These are phyloP conservation scores for Coemansia javaensis DNA, from an alignment of 192 early-diverging fungal species.

Conservation along the genomic window DNA sequence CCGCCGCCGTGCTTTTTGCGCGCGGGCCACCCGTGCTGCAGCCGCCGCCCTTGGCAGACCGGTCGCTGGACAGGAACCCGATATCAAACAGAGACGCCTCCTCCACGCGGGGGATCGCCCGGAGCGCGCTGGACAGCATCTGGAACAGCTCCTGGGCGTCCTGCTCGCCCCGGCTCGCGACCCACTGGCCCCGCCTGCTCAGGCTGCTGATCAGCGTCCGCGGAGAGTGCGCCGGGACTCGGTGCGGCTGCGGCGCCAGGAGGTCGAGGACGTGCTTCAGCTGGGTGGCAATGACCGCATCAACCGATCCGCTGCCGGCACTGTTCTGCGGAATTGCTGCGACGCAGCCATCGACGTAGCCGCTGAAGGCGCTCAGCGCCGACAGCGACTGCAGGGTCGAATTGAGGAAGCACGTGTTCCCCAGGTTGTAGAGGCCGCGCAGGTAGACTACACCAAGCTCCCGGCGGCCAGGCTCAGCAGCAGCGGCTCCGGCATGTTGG, in stretches of 20 bases:
- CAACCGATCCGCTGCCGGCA: conserved; percentile 17
- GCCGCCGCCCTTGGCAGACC: conserved; percentile 18
- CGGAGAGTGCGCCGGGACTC: conserved; percentile 39
- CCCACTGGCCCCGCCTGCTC: conserved; percentile 52
- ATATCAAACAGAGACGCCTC: conserved; percentile 34
- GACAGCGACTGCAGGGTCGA: conserved; percentile 60
- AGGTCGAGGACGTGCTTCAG: conserved; percentile 28
- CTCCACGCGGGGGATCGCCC: conserved; percentile 18
- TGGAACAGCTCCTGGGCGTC: conserved; percentile 64
- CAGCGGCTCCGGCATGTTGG: too few relatives aligned
- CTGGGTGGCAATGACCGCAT: conserved; percentile 18
- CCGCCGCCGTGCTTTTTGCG: not conserved
- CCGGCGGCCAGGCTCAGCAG: not conserved
- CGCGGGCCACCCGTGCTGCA: not conserved
- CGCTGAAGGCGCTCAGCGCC: conserved; percentile 21
- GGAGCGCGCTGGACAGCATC: conserved; percentile 48
- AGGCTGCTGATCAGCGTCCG: conserved; percentile 44
- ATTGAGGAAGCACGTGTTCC: conserved; percentile 90
- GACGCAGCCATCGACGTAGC: conserved; percentile 40
- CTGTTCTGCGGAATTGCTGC: not conserved
- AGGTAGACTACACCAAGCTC: conserved; percentile 39
- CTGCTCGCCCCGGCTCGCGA: conserved; percentile 55
- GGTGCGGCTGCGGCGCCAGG: conserved; percentile 24
- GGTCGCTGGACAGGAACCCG: conserved; percentile 19
- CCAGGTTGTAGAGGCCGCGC: conserved; percentile 72